Evolutionary conservation across 306 rosid genomes (phyloP), one percentile per base, ranked within the genome.

Genomic region (Crotalaria pallida): DNA sequence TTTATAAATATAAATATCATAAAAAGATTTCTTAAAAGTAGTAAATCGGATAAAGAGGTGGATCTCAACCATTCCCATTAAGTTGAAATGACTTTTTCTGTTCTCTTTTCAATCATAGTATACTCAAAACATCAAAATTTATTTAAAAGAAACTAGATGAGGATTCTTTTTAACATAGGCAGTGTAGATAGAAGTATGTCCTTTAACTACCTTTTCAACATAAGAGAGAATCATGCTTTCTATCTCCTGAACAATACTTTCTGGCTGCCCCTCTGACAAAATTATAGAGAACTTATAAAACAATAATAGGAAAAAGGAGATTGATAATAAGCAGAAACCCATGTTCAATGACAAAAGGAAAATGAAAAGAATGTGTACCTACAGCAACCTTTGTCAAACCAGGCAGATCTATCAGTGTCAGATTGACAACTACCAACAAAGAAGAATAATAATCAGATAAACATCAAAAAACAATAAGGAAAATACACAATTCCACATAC

Each of bases 341-440:
- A 63, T 34, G 57, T 10, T 66, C 65, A 59, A 33, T 64, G 36
- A 36, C 17, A 1, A 57, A 34, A 36, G 45, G 47, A 22, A 12
- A 51, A 36, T 27, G 56, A n/a, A 38, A 16, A 67, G 36, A 58
- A 38, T 53, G 69, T 87, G 10, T 87, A 89, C 97, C 96, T 75
- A 92, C 73, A 53, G 97, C 97, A 60, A 92, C 90, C 77, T 92
- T 92, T 7, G 97, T 92, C 80, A 92, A 85, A 80, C 97, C 97
- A 12, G 97, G 97, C 63, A 92, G 87, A 83, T 92, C 96, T 69
- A 92, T 53, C 26, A 92, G 84, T 33, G 97, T 92, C n/a, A n/a
- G n/a, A n/a, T n/a, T n/a, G n/a, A n/a, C n/a, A n/a, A n/a, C n/a
- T n/a, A n/a, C n/a, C n/a, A 72, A 65, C 33, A 78, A 6, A 29